Conservation (phyloP, 208 protist species). For the Acanthamoeba lenticulata region DNA sequence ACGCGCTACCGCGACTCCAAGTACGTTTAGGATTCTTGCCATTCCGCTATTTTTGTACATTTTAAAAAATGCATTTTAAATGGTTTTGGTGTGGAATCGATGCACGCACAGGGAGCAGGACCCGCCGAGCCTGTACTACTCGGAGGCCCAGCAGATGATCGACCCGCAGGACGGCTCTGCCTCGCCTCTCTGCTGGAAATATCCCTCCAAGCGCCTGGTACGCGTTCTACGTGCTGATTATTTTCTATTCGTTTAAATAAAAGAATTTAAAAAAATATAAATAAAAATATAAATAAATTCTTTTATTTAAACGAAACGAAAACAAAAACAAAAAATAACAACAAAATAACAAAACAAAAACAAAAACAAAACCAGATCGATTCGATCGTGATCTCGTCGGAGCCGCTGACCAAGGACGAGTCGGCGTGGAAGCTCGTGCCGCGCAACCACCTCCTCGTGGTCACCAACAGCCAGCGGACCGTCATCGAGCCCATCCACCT, state of each 20-base stretch:
- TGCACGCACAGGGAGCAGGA: slow-evolving; percentile 21
- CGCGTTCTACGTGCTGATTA: background rate
- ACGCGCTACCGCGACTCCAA: slow-evolving; percentile 42
- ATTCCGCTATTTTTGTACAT: too few relatives aligned
- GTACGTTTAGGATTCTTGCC: background rate
- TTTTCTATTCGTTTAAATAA: too few relatives aligned
- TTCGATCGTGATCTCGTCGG: slow-evolving; percentile 33
- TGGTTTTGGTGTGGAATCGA: too few relatives aligned
- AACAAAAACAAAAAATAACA: too few relatives aligned
- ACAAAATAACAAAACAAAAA: too few relatives aligned
- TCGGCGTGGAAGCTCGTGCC: slow-evolving; percentile 35
- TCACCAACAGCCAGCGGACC: slow-evolving; percentile 7
- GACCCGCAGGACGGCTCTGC: background rate
- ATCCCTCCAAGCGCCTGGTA: background rate
- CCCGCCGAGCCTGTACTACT: slow-evolving; percentile 34
- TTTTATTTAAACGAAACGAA: too few relatives aligned
- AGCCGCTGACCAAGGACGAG: slow-evolving; percentile 25
- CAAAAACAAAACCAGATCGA: background rate
- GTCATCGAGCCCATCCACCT: slow-evolving; percentile 41
- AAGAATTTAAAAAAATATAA: too few relatives aligned
- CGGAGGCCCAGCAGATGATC: slow-evolving; percentile 8
- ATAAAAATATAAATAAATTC: too few relatives aligned
- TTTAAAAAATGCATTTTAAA: too few relatives aligned
- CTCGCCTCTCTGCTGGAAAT: background rate
- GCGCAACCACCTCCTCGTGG: slow-evolving; percentile 25